Evolutionary conservation across 768 basidiomycete genomes (phyloP), one percentile per base, ranked within the genome.

Genomic region (Psilocybe azurescens): DNA sequence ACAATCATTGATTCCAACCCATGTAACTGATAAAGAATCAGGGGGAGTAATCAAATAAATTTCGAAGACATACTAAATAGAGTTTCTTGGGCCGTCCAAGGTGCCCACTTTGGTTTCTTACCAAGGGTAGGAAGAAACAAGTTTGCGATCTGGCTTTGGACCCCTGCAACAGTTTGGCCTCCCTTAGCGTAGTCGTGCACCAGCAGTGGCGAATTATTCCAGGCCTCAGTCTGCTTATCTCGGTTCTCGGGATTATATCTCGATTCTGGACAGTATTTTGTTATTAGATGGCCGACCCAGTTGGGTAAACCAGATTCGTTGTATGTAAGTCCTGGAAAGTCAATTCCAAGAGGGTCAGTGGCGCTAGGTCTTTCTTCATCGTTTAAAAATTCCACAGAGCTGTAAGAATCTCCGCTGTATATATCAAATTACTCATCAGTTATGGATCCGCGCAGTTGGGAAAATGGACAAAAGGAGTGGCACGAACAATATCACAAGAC

Each of bases 1-100:
- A 77, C 83, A 82, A 72, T 89, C 88, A 60, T 90, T 90, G 59
- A 89, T 89, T 3, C 89, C 88, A 52, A 88, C 76, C 86, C 86
- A 89, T 2, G 83, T 86, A 5, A 86, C 87, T 89, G 58, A 53
- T 38, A 51, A 29, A 51, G 32, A 20, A 28, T 32, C 7, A 49
- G 38, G 16, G n/a, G 49, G 20, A 20, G 29, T 30, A 5, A 46
- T n/a, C n/a, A 20, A 57, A 29, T 13, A 11, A 3, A 50, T 24
- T 30, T 47, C 30, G 9, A 30, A 18, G 32, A 64, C 79, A 70
- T 64, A 85, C 86, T 71, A 62, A 87, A 87, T 0, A 87, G 70
- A 1, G 84, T 75, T 58, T 79, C 74, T 3, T 74, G 65, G 3
- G 74, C 63, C 18, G 72, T 71, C 86, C 84, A 87, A 24, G 71